These are phyloP conservation scores for Phytophthora fragariae DNA, from an alignment of 352 stramenopile species.

Conservation along the genomic window DNA sequence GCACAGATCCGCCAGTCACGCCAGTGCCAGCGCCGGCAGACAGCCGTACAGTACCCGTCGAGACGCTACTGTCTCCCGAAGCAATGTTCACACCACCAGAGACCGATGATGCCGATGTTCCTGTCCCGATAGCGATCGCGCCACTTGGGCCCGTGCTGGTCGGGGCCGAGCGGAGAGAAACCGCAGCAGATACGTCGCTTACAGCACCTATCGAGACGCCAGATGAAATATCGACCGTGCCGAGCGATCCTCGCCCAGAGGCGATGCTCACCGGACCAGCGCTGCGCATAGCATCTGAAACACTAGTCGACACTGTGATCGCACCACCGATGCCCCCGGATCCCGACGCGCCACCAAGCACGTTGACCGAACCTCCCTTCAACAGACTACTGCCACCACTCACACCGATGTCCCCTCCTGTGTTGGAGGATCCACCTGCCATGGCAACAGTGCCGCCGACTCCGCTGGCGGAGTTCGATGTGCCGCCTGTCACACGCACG, in stretches of 20 bases:
- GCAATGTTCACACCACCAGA: slow-evolving; percentile 16
- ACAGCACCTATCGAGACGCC: slow-evolving; percentile 5
- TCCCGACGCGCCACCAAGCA: slow-evolving; percentile 9
- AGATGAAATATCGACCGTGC: slow-evolving; percentile 23
- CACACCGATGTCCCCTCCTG: slow-evolving; percentile 25
- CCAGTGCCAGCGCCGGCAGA: slow-evolving; percentile 7
- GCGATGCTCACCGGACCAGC: slow-evolving; percentile 13
- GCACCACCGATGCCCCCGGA: slow-evolving; percentile 3
- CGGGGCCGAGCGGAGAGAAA: slow-evolving; percentile 14
- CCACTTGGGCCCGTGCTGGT: slow-evolving; percentile 14
- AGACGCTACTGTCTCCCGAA: slow-evolving; percentile 12
- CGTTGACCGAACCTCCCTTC: slow-evolving; percentile 42
- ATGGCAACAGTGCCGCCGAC: slow-evolving; percentile 22
- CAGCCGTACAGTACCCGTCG: slow-evolving; percentile 2
- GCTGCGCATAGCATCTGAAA: slow-evolving; percentile 18
- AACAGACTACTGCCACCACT: slow-evolving; percentile 29
- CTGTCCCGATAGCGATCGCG: slow-evolving; percentile 10
- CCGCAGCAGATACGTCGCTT: slow-evolving; percentile 14
- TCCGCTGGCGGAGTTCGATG: slow-evolving; percentile 19
- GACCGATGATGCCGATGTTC: slow-evolving; percentile 7
- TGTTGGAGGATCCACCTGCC: slow-evolving; percentile 23
- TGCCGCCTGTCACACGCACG: slow-evolving; percentile 18
- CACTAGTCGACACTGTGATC: slow-evolving; percentile 13
- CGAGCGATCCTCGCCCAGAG: slow-evolving; percentile 18
- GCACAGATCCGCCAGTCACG: slow-evolving; percentile 14